Evolutionary conservation across 1,139 yeast genomes (phyloP), one percentile per base, ranked within the genome.

Genomic region (Geotrichum armillariae): DNA sequence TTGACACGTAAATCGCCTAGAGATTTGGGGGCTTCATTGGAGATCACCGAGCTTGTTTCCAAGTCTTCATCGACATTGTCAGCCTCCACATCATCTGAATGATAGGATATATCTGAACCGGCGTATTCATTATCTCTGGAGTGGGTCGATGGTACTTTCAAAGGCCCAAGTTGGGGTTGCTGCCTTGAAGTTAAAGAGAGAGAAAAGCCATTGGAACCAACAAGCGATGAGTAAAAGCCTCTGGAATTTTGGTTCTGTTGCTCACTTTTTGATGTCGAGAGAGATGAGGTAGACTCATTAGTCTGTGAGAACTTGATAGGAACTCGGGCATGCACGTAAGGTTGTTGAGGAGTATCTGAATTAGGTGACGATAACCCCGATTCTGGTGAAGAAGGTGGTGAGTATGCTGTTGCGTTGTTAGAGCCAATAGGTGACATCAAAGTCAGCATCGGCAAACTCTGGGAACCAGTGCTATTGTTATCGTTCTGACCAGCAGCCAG

Each of bases 181-280:
- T 35, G 41, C 35, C 46, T 23, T 17, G 51, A 46, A 35, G 49
- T 33, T n/a, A 47, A 36, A 8, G 53, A 47, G 12, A 47, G 32
- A 12, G 53, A 43, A 42, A 46, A 50, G 6, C 41, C 42, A 9
- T 49, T 46, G 8, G 52, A 38, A 7, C 42, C 42, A 2, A 49
- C 38, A 4, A 49, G 23, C 14, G 52, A 43, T 7, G 52, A 40
- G 18, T 49, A 49, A 23, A 49, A 44, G 5, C 38, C 21, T 25
- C 34, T 49, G 9, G 49, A 21, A n/a, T 16, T 23, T n/a, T 11
- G 16, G 14, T 22, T 41, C 33, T 17, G 17, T 12, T 45, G 6
- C 37, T 22, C 12, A 9, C 12, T 22, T n/a, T 35, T 23, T 4
- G 29, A 22, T 3, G 35, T 17, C 5, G 43, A 29, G 9, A 34